Evolutionary conservation across 345 rosid genomes (phyloP).

Genomic region (Melaleuca quinquenervia): DNA sequence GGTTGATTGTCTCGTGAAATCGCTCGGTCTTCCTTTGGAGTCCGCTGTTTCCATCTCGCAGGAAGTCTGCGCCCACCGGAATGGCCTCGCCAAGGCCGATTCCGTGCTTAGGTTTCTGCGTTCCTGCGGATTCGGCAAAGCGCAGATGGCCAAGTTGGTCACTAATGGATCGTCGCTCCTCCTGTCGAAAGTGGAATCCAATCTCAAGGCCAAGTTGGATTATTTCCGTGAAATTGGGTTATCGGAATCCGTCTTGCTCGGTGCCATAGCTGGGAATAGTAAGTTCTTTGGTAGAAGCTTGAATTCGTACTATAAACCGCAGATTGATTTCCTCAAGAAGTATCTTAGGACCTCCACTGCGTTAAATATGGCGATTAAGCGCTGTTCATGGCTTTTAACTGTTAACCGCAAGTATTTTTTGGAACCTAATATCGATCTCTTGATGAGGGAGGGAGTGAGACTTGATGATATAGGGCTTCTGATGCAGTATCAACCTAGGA

Average conservation of each 20-base stretch:
- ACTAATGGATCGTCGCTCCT: constrained; percentile 3
- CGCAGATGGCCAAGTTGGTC: constrained; percentile 10
- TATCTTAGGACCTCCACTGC: not conserved
- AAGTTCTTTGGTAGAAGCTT: not conserved
- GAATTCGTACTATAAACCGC: constrained; percentile 4
- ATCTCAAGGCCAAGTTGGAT: constrained; percentile 12
- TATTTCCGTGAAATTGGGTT: constrained; percentile 5
- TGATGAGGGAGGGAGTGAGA: constrained; percentile 5
- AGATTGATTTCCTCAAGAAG: not conserved
- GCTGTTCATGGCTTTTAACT: constrained; percentile 1
- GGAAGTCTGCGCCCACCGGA: not conserved
- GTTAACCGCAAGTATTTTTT: not conserved
- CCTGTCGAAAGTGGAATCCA: not conserved
- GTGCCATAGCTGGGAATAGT: constrained; percentile 3
- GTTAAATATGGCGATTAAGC: constrained; percentile 1
- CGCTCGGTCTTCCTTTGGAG: constrained; percentile 13
- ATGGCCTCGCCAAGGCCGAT: not conserved
- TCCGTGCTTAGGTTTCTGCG: constrained; percentile 4
- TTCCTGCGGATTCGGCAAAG: constrained; percentile 2
- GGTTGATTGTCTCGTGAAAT: constrained; percentile 3
- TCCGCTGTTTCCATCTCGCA: constrained; percentile 7
- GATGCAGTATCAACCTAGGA: not conserved
- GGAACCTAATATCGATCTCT: constrained; percentile 6
- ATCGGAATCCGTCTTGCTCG: constrained; percentile 1
- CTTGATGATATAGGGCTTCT: not conserved